These are phyloP conservation scores for Fusarium gaditjirri DNA, from an alignment of 2,329 filamentous ascomycete species.

Conservation along the genomic window DNA sequence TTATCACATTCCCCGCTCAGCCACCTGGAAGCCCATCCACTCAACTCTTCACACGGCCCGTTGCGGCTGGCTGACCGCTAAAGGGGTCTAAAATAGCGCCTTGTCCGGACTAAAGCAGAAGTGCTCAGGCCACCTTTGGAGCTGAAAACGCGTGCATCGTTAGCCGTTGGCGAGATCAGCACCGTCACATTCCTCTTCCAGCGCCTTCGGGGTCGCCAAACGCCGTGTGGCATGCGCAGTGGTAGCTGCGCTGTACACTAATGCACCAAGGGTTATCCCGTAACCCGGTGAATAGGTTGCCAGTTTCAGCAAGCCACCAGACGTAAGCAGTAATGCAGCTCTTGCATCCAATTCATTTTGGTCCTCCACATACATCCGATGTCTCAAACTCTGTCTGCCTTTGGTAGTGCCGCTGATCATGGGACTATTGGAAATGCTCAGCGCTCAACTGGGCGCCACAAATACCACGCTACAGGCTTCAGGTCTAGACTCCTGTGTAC, in stretches of 20 bases:
- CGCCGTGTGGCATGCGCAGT: not conserved
- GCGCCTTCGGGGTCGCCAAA: not conserved
- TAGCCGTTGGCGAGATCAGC: not conserved
- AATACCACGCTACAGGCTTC: not conserved
- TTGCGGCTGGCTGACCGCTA: not conserved
- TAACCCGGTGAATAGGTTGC: not conserved
- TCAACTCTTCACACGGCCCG: not conserved
- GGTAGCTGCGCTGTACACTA: not conserved
- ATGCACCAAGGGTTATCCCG: not conserved
- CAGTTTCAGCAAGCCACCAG: not conserved
- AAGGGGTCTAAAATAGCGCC: not conserved
- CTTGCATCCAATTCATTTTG: not conserved
- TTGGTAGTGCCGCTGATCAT: not conserved
- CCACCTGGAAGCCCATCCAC: not conserved
- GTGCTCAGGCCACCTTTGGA: not conserved
- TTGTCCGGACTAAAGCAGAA: not conserved
- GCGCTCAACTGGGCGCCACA: not conserved
- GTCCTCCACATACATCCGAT: not conserved
- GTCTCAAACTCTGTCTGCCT: not conserved
- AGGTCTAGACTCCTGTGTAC: not conserved
- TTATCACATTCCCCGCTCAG: slow-evolving; percentile 6
- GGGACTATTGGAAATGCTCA: not conserved
- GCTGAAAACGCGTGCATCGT: not conserved
- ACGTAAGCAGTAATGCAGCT: not conserved
- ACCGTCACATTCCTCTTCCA: not conserved